Conservation (phyloP, 495 filamentous ascomycete genomes). For the Amorphotheca resinae region DNA sequence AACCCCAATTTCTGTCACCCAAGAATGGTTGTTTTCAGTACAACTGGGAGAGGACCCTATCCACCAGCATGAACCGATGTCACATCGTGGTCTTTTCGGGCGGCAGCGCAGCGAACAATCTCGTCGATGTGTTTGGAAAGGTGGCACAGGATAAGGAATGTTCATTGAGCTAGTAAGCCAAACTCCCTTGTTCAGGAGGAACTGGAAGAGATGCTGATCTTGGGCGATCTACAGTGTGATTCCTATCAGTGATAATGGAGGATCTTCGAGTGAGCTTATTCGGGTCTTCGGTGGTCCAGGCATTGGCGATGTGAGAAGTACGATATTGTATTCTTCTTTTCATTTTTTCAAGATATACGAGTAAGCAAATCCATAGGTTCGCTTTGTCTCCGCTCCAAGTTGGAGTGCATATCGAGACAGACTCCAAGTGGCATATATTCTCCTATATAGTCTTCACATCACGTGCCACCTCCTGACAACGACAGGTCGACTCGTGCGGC, state of each 20-base stretch:
- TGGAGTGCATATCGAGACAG: no score
- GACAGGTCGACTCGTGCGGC: constrained; percentile 72
- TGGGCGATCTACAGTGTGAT: constrained; percentile 44
- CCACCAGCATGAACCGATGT: not conserved
- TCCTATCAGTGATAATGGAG: constrained; percentile 91
- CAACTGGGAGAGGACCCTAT: no score
- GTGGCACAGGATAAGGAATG: constrained; percentile 60
- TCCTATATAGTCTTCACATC: not conserved
- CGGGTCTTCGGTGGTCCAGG: constrained; percentile 88
- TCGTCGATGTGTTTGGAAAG: constrained; percentile 79
- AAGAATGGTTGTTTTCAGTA: no score
- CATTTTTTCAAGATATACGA: not conserved
- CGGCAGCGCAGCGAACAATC: constrained; percentile 83
- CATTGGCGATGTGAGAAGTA: constrained; percentile 84
- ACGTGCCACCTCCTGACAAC: not conserved
- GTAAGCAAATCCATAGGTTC: not conserved
- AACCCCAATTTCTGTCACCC: no score
- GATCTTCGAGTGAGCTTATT: constrained; percentile 82
- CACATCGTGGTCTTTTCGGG: constrained; percentile 75
- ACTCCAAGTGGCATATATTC: not conserved
- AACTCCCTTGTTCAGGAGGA: constrained; percentile 6
- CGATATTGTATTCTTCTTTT: constrained; percentile 22
- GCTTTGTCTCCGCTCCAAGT: no score
- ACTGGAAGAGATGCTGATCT: constrained; percentile 11
- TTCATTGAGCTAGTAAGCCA: constrained; percentile 47